Percentiles rank a stretch among this genome's conserved stretches.
Conservation (phyloP, 192 early-diverging fungal genomes). For the Endogone sp. region DNA sequence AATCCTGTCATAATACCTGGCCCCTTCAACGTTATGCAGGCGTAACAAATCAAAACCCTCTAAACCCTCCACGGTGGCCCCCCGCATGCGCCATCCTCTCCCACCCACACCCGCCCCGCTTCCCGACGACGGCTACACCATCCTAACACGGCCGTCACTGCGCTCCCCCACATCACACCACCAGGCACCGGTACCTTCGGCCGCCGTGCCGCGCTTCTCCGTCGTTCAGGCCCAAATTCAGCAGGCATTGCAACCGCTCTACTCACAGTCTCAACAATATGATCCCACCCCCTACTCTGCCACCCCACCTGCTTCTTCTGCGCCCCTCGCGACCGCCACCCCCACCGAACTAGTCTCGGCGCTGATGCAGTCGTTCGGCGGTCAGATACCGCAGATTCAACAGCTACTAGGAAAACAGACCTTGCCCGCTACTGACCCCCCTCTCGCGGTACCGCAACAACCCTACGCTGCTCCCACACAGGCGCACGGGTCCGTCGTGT, state of each 20-base stretch:
- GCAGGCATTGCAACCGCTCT: no score
- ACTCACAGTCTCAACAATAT: background rate
- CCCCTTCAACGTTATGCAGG: constrained; percentile 13
- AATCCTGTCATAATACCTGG: no score
- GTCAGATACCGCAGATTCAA: constrained; percentile 14
- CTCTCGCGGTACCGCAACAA: constrained; percentile 7
- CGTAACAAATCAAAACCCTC: background rate
- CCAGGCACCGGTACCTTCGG: background rate
- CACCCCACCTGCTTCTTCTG: constrained; percentile 16
- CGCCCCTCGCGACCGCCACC: background rate
- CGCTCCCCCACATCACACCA: no score
- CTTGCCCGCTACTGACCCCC: constrained; percentile 6
- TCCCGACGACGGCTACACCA: background rate
- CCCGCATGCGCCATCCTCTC: background rate
- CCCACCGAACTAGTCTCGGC: constrained; percentile 9
- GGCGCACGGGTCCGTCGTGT: background rate
- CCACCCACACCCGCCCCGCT: background rate
- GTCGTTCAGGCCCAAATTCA: no score
- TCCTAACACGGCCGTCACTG: background rate
- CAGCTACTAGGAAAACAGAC: constrained; percentile 16
- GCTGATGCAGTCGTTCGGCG: background rate
- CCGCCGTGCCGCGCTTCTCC: background rate
- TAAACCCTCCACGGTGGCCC: background rate
- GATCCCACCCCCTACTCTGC: background rate
- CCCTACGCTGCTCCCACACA: constrained; percentile 4